These are phyloP conservation scores for Karstenula rhodostoma DNA, from an alignment of 2,329 filamentous ascomycete species.

Conservation along the genomic window DNA sequence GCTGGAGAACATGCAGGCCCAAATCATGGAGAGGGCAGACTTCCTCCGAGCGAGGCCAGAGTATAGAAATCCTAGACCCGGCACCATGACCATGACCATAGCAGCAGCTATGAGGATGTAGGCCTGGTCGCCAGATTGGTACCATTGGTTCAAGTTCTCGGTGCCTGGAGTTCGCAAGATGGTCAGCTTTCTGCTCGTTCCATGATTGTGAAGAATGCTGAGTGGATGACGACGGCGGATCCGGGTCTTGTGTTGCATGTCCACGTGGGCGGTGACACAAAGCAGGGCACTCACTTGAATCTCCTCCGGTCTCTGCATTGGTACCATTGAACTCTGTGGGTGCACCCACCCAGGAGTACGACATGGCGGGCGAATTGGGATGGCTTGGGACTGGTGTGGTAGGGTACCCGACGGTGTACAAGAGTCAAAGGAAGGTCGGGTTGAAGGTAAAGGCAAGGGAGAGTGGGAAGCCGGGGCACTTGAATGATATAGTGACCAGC, in stretches of 20 bases:
- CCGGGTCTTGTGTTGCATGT: conserved; percentile 19
- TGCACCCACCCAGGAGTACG: conserved; percentile 58
- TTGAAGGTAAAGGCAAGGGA: conserved; percentile 21
- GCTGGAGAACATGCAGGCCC: conserved; percentile 94
- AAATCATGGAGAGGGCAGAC: conserved; percentile 95
- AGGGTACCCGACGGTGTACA: neutral
- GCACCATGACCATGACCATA: conserved; percentile 97
- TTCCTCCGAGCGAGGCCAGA: conserved; percentile 97
- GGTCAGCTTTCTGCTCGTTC: conserved; percentile 11
- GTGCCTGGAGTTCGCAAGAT: conserved; percentile 61
- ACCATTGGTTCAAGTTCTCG: conserved; percentile 97
- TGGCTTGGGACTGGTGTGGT: conserved; percentile 7
- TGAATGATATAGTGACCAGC: conserved; percentile 40
- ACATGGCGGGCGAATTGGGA: conserved; percentile 49
- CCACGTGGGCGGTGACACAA: conserved; percentile 31
- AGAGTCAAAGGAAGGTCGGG: conserved; percentile 21
- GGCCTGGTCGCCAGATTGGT: conserved; percentile 86
- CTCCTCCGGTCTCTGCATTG: conserved; percentile 71
- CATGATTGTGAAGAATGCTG: neutral
- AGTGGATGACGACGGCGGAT: neutral
- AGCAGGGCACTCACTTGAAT: conserved; percentile 71
- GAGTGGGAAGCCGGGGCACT: conserved; percentile 30
- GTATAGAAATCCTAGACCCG: conserved; percentile 96
- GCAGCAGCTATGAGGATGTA: conserved; percentile 90
- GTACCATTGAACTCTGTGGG: conserved; percentile 61